These are phyloP conservation scores for Apiotrichum akiyoshidainum DNA, from an alignment of 1,284 basidiomycete genomes.

Conservation along the genomic window DNA sequence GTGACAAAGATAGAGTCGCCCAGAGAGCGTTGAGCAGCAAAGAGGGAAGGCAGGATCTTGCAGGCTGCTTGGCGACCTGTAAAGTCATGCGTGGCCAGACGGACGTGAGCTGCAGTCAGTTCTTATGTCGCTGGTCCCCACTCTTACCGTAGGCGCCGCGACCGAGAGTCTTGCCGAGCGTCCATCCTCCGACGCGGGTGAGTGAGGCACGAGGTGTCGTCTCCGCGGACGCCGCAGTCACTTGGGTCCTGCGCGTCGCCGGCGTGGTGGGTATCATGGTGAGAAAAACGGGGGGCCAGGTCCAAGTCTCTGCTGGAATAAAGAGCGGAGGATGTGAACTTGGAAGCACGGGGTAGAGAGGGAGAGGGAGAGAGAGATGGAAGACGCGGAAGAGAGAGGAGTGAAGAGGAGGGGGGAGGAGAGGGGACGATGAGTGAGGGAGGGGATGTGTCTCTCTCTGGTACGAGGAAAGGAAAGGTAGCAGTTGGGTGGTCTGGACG, in stretches of 20 bases:
- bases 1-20: too few relatives aligned
- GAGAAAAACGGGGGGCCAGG: neutral
- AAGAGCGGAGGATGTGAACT: neutral
- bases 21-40: slow-evolving; percentile 2
- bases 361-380: neutral
- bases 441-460: neutral
- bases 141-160: slow-evolving; percentile 46
- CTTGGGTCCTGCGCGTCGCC: too few relatives aligned
- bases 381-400: neutral
- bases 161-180: slow-evolving; percentile 42
- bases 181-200: slow-evolving; percentile 40
- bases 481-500: too few relatives aligned
- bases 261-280: neutral
- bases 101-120: slow-evolving; percentile 42
- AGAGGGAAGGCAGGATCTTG: slow-evolving; percentile 49
- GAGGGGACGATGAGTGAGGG: neutral
- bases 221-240: too few relatives aligned
- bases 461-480: too few relatives aligned
- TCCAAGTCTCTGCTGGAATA: too few relatives aligned
- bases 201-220: slow-evolving; percentile 30
- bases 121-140: neutral
- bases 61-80: slow-evolving; percentile 43
- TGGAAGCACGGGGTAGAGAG: neutral
- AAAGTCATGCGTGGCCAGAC: slow-evolving; percentile 40
- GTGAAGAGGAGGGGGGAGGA: neutral